Base-by-base conservation (phyloP, 2,329 filamentous ascomycete species). In the Paecilomyces niveus region DNA sequence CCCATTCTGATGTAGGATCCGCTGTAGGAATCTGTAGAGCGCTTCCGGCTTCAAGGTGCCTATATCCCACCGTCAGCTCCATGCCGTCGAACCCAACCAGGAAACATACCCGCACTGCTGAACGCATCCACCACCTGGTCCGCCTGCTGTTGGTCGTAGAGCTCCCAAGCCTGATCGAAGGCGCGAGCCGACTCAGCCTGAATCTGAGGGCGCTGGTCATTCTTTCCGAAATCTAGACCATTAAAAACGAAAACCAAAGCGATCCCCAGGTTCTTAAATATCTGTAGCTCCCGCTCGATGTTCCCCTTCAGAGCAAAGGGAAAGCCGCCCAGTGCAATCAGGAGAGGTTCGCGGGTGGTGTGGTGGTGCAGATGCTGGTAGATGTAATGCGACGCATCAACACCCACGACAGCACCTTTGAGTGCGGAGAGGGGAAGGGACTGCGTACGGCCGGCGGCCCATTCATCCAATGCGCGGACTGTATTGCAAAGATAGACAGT, bases 381-480 rank as follows among this genome's bases (percentile, higher is more conserved):
- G 63, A 99, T 84, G 74, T 94, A 97, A 75, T 95, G 89, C 56
- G 89, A 88, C 58, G 93, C 94, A 79, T 97, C 92, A 68, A 97
- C 86, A 63, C 88, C 92, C 67, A 97, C 83, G 57, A 87, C 83
- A 60, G 85, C 85, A 71, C 87, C 88, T 70, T 89, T 85, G 66
- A 97, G 81, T 62, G 89, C 84, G 61, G 86, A 81, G 65, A 95
- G 75, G 59, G 86, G 80, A 66, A 85, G 83, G 54, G 80, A 82
- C 70, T 81, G 78, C 61, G 78, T 76, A 64, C 84, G 78, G 67
- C 73, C 74, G 63, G 74, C 75, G 57, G 78, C 81, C 83, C 83
- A 87, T 66, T 81, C 79, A 65, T 84, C 82, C 69, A 85, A 80
- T 60, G 74, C 74, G 64, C 77, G 77, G 67, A 80, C 78, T 80